Evolutionary conservation across 2,329 filamentous ascomycete species (phyloP).

Genomic region (Ambrosiella cleistominuta): DNA sequence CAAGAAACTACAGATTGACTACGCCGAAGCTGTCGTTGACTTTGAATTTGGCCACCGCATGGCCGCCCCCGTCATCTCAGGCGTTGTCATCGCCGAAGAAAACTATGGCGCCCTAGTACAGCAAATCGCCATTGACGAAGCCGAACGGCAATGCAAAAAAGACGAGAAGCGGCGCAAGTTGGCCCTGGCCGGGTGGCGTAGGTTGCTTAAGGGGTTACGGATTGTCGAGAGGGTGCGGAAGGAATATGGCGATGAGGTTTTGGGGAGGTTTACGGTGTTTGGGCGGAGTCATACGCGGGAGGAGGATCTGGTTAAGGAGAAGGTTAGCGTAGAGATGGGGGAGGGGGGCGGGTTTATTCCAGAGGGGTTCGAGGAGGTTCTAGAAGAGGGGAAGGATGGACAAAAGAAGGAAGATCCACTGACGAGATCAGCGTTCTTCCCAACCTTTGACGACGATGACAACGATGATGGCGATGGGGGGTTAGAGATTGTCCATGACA

Average conservation of each 20-base stretch:
- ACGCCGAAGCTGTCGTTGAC: constrained; percentile 82
- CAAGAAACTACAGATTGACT: constrained; percentile 69
- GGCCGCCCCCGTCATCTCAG: constrained; percentile 80
- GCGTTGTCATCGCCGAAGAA: constrained; percentile 74
- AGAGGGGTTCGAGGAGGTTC: constrained; percentile 35
- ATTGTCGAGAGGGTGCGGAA: constrained; percentile 60
- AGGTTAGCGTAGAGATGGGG: not conserved
- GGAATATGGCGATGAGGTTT: constrained; percentile 54
- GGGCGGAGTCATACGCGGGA: constrained; percentile 7
- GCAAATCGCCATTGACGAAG: constrained; percentile 62
- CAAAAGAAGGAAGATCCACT: not conserved
- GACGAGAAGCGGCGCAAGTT: constrained; percentile 64
- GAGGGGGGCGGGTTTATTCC: constrained; percentile 42
- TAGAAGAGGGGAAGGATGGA: constrained; percentile 20
- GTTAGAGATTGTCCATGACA: constrained; percentile 6
- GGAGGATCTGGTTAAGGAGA: constrained; percentile 13
- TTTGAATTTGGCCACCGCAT: constrained; percentile 94
- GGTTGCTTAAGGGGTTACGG: constrained; percentile 68
- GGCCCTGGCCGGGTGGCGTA: constrained; percentile 64
- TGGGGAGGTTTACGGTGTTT: constrained; percentile 22
- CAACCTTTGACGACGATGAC: constrained; percentile 28
- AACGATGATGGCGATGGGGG: constrained; percentile 21
- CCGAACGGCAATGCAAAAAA: constrained; percentile 59
- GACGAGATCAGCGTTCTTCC: constrained; percentile 29
- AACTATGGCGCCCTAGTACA: constrained; percentile 57